Conservation (phyloP, 257 asterid genomes). For the Solanum lignicaule region DNA sequence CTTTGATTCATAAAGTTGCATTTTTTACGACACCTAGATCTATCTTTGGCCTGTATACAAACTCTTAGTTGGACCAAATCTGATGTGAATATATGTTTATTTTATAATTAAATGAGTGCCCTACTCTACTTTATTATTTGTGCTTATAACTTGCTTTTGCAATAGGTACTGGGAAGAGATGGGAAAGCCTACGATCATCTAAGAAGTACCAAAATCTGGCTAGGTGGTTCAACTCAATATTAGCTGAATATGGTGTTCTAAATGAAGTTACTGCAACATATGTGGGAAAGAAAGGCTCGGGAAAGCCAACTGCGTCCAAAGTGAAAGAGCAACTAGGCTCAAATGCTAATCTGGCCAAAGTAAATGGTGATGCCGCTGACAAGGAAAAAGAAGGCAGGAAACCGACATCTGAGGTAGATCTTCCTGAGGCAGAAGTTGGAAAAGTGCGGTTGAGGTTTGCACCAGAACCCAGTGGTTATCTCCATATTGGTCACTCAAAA, state of each 20-base stretch:
- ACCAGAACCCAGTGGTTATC: conserved; percentile 97
- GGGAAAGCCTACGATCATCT: conserved; percentile 86
- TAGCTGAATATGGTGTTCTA: conserved; percentile 46
- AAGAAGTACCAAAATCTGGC: conserved; percentile 78
- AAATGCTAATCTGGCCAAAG: conserved; percentile 17
- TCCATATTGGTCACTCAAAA: conserved; percentile 93
- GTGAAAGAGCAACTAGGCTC: conserved; percentile 45
- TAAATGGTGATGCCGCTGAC: conserved; percentile 27
- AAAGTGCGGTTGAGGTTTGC: conserved; percentile 82
- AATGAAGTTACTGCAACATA: conserved; percentile 40
- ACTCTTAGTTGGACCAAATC: background rate
- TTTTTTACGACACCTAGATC: background rate
- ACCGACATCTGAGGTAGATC: conserved; percentile 52
- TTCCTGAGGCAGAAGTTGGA: conserved; percentile 75
- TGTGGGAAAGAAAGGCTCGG: conserved; percentile 49
- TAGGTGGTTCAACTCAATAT: conserved; percentile 82
- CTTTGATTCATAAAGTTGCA: background rate
- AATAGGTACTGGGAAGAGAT: conserved; percentile 73
- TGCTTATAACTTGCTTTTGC: background rate
- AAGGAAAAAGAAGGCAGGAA: conserved; percentile 23
- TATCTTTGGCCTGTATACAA: background rate
- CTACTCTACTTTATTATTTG: background rate
- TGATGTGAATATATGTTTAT: background rate
- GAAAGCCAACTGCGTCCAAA: conserved; percentile 43
- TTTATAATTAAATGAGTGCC: background rate